Percentiles rank a stretch among this genome's conserved stretches.
These are phyloP conservation scores for Chaetoceros muelleri DNA, from an alignment of 108 stramenopile species.

Conservation along the genomic window DNA sequence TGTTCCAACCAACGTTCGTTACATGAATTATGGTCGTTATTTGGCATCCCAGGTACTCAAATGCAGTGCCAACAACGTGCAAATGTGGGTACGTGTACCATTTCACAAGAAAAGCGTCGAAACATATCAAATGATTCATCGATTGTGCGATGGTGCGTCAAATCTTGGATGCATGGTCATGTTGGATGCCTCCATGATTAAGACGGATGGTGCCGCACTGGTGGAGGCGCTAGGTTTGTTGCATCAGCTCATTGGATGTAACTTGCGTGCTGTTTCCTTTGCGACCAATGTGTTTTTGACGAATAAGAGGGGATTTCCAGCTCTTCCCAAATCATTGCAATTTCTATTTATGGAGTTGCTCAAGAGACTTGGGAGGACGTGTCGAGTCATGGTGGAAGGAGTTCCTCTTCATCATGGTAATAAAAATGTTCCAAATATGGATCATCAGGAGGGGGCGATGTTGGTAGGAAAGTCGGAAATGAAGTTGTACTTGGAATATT, in stretches of 20 bases:
- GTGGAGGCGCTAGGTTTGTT: constrained; percentile 27
- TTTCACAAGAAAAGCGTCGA: constrained; percentile 28
- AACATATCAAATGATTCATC: constrained; percentile 44
- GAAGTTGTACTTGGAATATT: constrained; percentile 78
- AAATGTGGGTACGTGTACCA: constrained; percentile 65
- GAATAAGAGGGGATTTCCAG: constrained; percentile 89
- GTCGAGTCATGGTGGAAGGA: constrained; percentile 53
- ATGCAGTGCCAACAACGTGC: constrained; percentile 36
- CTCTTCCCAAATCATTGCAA: constrained; percentile 76
- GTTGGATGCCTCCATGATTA: constrained; percentile 11
- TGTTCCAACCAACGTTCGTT: constrained; percentile 16
- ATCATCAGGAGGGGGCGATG: neutral
- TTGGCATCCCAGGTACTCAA: constrained; percentile 32
- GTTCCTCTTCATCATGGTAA: constrained; percentile 6
- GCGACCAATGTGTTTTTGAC: constrained; percentile 71
- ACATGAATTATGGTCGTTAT: constrained; percentile 40
- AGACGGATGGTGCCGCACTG: constrained; percentile 11
- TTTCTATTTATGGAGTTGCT: constrained; percentile 53
- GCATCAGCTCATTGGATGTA: constrained; percentile 66
- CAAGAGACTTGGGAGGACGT: constrained; percentile 51
- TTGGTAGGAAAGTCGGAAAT: constrained; percentile 18
- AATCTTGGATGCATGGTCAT: constrained; percentile 38
- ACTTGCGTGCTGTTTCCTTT: constrained; percentile 63
- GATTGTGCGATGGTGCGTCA: constrained; percentile 55
- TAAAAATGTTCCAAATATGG: neutral